Conservation (phyloP, 2,329 filamentous ascomycete genomes). For the Periglandula ipomoeae region DNA sequence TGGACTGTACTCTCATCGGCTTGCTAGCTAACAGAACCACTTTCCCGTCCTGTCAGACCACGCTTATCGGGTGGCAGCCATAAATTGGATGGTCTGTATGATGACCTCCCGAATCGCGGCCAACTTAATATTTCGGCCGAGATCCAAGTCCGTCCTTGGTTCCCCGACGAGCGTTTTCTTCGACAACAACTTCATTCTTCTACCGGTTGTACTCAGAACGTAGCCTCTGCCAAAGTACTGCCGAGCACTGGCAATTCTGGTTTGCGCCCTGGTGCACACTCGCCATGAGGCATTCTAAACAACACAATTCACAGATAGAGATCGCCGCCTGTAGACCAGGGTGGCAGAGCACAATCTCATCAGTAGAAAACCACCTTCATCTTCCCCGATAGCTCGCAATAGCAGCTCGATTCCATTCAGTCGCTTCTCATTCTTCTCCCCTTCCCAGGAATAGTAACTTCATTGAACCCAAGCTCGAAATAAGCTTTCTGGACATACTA, state of each 20-base stretch:
- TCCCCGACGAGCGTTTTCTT: background rate
- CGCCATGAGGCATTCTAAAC: background rate
- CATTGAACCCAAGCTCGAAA: too few relatives aligned
- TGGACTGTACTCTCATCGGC: background rate
- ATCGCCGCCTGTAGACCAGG: background rate
- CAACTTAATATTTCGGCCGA: background rate
- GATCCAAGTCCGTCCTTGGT: background rate
- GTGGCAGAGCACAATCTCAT: background rate
- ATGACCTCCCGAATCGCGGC: background rate
- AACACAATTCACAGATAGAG: background rate
- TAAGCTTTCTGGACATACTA: too few relatives aligned
- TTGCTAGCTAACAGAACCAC: background rate
- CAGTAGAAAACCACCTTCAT: too few relatives aligned
- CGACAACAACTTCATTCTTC: background rate
- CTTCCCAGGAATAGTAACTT: too few relatives aligned
- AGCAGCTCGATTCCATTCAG: too few relatives aligned
- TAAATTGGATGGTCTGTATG: background rate
- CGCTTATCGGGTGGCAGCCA: background rate
- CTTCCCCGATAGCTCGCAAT: too few relatives aligned
- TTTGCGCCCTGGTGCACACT: too few relatives aligned
- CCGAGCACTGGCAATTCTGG: background rate
- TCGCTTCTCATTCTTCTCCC: too few relatives aligned
- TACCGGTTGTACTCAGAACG: background rate
- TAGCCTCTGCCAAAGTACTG: background rate
- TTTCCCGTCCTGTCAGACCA: background rate